Evolutionary conservation across 176 grass and related monocot species (phyloP), one percentile per base, ranked within the genome.

Genomic region (Oryza brachyantha): DNA sequence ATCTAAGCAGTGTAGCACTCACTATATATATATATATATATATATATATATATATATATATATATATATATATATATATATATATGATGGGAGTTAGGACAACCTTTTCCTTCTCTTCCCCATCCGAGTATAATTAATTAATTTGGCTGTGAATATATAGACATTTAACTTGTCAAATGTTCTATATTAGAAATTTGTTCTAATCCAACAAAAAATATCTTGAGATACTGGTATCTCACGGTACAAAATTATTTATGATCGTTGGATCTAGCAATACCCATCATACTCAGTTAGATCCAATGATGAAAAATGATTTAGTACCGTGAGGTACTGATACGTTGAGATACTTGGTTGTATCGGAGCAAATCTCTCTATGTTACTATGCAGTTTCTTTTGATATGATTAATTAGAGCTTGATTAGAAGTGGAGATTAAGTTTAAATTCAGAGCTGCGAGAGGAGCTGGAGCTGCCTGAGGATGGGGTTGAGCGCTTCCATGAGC

Each of bases 391-490:
- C n/a, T n/a, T n/a, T n/a, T n/a, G n/a, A n/a, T n/a, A n/a, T n/a
- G n/a, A n/a, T n/a, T n/a, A n/a, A n/a, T 57, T 57, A 57, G 52
- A 57, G 52, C 52, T 57, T 57, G 52, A 57, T 57, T 24, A 57
- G 52, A 57, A 22, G 8, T n/a, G 52, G 21, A 57, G 29, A 29
- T 25, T 22, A 48, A 55, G 29, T 64, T 67, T 29, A 42, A n/a
- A n/a, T n/a, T 52, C 45, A 71, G 63, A 84, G 29, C 65, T 89
- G 87, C 5, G 82, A 81, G 57, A 89, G 82, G 77, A 89, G 79
- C 70, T 89, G 87, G 27, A 89, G 87, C 71, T 89, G 87, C 82
- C 74, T 85, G 72, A 89, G 82, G 58, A 85, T 85, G 64, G 82
- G 82, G 22, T 9, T 81, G 82, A 89, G 87, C 0, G 87, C 87